Percentiles rank a stretch among this genome's conserved stretches.
Evolutionary conservation across 192 early-diverging fungal genomes (phyloP).

Genomic region (Umbelopsis isabellina): DNA sequence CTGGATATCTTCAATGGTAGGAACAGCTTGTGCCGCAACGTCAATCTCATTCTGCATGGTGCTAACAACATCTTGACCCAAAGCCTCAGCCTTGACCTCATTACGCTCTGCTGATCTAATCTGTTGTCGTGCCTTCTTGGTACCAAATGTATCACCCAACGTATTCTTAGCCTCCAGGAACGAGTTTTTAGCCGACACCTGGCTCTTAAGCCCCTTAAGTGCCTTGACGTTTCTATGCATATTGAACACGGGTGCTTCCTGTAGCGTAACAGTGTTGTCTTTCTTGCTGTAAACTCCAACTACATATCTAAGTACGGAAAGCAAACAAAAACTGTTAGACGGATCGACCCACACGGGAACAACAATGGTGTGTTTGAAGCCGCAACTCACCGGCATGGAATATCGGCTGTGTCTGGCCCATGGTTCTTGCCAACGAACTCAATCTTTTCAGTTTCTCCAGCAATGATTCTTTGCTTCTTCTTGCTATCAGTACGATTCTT

Average conservation of each 20-base stretch:
- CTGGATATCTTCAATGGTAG: slow-evolving; percentile 57
- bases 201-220: slow-evolving; percentile 45
- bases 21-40: slow-evolving; percentile 63
- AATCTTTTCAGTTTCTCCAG: slow-evolving; percentile 73
- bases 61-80: slow-evolving; percentile 61
- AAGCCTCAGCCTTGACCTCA: slow-evolving; percentile 72
- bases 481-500: slow-evolving; percentile 42
- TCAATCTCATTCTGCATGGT: slow-evolving; percentile 74
- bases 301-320: slow-evolving; percentile 59
- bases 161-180: slow-evolving; percentile 68
- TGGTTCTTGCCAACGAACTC: slow-evolving; percentile 75
- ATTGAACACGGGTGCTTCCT: slow-evolving; percentile 65
- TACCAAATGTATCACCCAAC: slow-evolving; percentile 92
- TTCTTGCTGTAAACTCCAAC: slow-evolving; percentile 80
- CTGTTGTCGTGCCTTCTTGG: slow-evolving; percentile 83
- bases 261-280: slow-evolving; percentile 69
- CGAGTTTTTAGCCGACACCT: slow-evolving; percentile 34
- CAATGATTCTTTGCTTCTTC: slow-evolving; percentile 54
- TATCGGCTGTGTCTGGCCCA: slow-evolving; percentile 53
- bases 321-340: background rate
- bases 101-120: slow-evolving; percentile 87
- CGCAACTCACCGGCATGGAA: slow-evolving; percentile 48
- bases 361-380: no score
- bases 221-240: slow-evolving; percentile 74
- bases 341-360: background rate